Conservation (phyloP, 2,329 filamentous ascomycete species). For the Fusarium incarnatum region DNA sequence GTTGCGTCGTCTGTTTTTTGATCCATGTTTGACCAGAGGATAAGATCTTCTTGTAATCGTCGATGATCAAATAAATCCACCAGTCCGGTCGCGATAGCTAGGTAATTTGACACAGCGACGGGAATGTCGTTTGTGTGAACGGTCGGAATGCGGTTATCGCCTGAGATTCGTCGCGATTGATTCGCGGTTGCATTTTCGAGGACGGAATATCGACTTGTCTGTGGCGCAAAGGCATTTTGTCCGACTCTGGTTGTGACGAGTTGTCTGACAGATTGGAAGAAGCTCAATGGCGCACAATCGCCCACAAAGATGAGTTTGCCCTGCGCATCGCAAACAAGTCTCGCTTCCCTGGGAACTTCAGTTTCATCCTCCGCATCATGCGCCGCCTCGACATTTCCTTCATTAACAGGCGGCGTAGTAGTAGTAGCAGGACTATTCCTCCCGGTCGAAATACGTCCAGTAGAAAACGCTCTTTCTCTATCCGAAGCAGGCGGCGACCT, state of each 20-base stretch:
- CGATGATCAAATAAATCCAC: constrained; percentile 61
- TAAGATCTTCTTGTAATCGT: constrained; percentile 55
- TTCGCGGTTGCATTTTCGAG: constrained; percentile 58
- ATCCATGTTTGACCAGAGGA: constrained; percentile 55
- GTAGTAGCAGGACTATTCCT: constrained; percentile 1
- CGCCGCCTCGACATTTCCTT: neutral
- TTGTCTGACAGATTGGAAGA: constrained; percentile 66
- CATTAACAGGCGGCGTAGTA: constrained; percentile 4
- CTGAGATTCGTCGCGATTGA: constrained; percentile 35
- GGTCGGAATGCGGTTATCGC: constrained; percentile 42
- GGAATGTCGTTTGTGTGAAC: constrained; percentile 47
- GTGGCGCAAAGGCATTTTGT: constrained; percentile 62
- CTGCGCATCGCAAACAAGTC: constrained; percentile 63
- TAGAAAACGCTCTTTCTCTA: constrained; percentile 25
- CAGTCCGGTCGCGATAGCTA: constrained; percentile 58
- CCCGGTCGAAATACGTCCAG: neutral
- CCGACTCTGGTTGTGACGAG: constrained; percentile 63
- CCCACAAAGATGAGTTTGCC: constrained; percentile 68
- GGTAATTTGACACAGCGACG: constrained; percentile 51
- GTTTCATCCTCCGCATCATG: constrained; percentile 61
- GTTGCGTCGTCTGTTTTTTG: constrained; percentile 52
- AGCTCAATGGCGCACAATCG: constrained; percentile 66
- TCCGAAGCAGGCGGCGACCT: constrained; percentile 40
- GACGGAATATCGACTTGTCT: constrained; percentile 62
- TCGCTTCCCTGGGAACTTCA: constrained; percentile 65